Evolutionary conservation across 495 filamentous ascomycete genomes (phyloP), one percentile per base, ranked within the genome.

Genomic region (Letharia lupina): DNA sequence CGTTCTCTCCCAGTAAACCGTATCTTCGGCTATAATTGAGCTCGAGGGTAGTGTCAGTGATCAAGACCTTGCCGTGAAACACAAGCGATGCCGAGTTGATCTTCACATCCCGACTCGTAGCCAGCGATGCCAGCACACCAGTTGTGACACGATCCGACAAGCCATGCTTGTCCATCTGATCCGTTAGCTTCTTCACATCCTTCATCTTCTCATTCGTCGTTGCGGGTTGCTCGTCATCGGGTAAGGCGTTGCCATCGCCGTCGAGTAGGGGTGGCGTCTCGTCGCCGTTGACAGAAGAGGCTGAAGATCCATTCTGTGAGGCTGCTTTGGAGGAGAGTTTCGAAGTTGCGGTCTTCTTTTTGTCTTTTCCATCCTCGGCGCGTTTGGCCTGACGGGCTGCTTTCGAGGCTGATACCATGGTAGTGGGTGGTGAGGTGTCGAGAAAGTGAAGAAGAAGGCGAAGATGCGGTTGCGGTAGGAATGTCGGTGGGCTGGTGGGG

Each of bases 141-240:
- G 94, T 99, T 66, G 95, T 98, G 74, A 99, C 95, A 75, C 94
- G 89, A 77, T 99, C 94, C 23, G 95, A 98, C 41, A 99, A 80
- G 72, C 94, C 94, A 73, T 96, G 85, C 78, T 95, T 90, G 78
- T 98, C 94, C 83, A 96, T 87, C 81, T 99, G 94, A 63, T 93
- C 76, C 62, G 83, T 84, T 68, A 91, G 77, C 80, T 89, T 91
- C 74, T 91, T 88, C 64, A 96, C 87, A 71, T 89, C 87, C 71
- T 89, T 87, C 81, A 86, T 84, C 77, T 93, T 87, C 63, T 85
- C 84, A 39, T 79, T 80, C 48, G 80, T 82, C 71, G 89, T 91
- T 63, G 89, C 89, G 66, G 88, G 84, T 66, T 86, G 82, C 35
- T 90, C 88, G 58, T 79, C 75, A 39, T 79, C 81, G 41, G 78